phyloP scores from a whole-genome alignment of 441 rosid species.

The Gossypium davidsonii region DNA sequence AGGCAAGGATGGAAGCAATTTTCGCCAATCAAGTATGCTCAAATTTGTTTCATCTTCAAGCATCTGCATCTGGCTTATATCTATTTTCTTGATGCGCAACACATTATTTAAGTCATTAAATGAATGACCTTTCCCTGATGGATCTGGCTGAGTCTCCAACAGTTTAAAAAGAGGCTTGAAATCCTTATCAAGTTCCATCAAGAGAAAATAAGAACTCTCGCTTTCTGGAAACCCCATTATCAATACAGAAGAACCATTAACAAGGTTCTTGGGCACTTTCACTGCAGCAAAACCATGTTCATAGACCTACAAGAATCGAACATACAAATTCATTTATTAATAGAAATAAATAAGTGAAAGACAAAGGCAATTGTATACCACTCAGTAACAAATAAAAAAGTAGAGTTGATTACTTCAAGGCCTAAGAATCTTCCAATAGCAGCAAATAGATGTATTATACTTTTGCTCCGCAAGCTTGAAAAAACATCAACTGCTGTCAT shows the following conservation, averaged over 20 bases:
- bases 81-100: constrained; percentile 60
- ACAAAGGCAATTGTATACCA: not conserved
- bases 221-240: constrained; percentile 90
- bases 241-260: constrained; percentile 51
- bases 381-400: not conserved
- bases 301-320: constrained; percentile 59
- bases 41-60: constrained; percentile 77
- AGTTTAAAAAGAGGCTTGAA: constrained; percentile 83
- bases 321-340: constrained; percentile 16
- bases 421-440: constrained; percentile 89
- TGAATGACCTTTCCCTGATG: constrained; percentile 47
- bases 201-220: constrained; percentile 79
- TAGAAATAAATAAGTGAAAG: constrained; percentile 1
- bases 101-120: constrained; percentile 49
- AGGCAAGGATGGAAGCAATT: constrained; percentile 42
- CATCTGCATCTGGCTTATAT: constrained; percentile 75
- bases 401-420: constrained; percentile 55
- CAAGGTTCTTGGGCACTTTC: constrained; percentile 67
- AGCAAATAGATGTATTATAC: constrained; percentile 82
- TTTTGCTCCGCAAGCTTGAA: constrained; percentile 76
- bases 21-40: constrained; percentile 52
- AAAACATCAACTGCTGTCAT: constrained; percentile 75
- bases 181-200: constrained; percentile 88
- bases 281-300: constrained; percentile 63
- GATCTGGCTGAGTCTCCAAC: constrained; percentile 57